These are phyloP conservation scores for Yamadazyma paraphyllophila DNA, from an alignment of 805 yeast genomes.

Conservation along the genomic window DNA sequence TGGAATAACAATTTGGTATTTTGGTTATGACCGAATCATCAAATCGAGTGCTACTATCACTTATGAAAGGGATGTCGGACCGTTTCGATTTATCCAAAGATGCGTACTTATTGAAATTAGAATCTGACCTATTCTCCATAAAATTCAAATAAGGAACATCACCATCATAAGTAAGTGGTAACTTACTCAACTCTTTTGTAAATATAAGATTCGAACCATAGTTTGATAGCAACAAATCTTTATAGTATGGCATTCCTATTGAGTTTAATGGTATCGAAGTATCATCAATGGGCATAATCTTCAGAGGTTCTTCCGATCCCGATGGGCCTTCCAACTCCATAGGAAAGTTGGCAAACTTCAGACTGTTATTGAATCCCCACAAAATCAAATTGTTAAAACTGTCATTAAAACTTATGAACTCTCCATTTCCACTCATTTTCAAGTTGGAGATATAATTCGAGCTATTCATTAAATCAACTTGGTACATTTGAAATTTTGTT, in stretches of 20 bases:
- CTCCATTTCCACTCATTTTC: conserved; percentile 70
- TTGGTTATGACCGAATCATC: conserved; percentile 12
- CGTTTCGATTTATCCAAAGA: conserved; percentile 13
- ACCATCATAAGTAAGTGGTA: conserved; percentile 37
- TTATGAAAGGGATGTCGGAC: conserved; percentile 13
- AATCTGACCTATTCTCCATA: conserved; percentile 14
- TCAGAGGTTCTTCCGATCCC: conserved; percentile 44
- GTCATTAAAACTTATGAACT: conserved; percentile 69
- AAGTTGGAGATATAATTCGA: conserved; percentile 42
- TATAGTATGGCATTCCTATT: conserved; percentile 86
- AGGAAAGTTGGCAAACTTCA: conserved; percentile 38
- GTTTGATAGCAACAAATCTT: conserved; percentile 70
- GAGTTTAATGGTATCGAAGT: conserved; percentile 59
- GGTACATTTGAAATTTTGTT: conserved; percentile 61
- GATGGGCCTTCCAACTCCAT: conserved; percentile 24
- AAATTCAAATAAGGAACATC: conserved; percentile 15
- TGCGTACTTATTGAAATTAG: conserved; percentile 13
- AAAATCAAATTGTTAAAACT: conserved; percentile 58
- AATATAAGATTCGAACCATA: conserved; percentile 71
- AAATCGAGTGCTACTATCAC: conserved; percentile 11
- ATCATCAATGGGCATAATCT: conserved; percentile 38
- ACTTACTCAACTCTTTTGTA: conserved; percentile 56
- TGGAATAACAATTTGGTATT: conserved; percentile 73
- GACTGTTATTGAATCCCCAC: conserved; percentile 53
- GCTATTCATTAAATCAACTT: conserved; percentile 48